Evolutionary conservation across 208 protist species (phyloP), one percentile per base, ranked within the genome.

Genomic region (Trypanosoma vivax): DNA sequence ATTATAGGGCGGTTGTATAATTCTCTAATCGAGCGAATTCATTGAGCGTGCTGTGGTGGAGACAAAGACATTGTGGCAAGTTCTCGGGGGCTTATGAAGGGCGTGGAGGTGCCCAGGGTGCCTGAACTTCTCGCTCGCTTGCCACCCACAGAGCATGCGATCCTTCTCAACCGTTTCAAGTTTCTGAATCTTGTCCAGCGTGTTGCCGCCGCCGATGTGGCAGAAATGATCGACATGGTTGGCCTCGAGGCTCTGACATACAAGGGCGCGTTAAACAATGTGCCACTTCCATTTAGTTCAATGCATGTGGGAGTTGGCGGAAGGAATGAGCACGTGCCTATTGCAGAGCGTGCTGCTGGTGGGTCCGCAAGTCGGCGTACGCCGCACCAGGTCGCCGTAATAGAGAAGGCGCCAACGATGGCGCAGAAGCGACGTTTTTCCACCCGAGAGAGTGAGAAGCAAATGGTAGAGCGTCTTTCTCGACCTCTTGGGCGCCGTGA

Each of bases 151-250:
- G 84, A 92, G 48, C 83, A 81, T 63, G 74, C 74, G 1, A 53
- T 94, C 18, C 57, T 91, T 7, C 60, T 87, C 31, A 77, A 90
- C 48, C 78, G 88, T 37, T 94, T 94, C 50, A 94, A 92, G 57
- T 56, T 92, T 49, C 62, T 94, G 13, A 79, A 79, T 21, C 60
- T 94, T 25, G 88, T 92, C 18, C 88, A 92, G 62, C 76, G 77
- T 0, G 76, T 94, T 18, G 88, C 88, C 1, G 81, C 90, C 38
- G 67, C 64, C 11, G 88, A 94, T 43, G 81, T 94, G 35, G 59
- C 75, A 34, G 80, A 89, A 49, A 76, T 94, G 70, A 76, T 94
- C 29, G 71, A 86, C 28, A 82, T 72, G 3, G 69, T 90, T 4
- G 88, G 88, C 0, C 50, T 92, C 3, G 88, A 91, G 6, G 76